Base-by-base conservation (phyloP, 192 early-diverging fungal species). In the Funneliformis geosporum region DNA sequence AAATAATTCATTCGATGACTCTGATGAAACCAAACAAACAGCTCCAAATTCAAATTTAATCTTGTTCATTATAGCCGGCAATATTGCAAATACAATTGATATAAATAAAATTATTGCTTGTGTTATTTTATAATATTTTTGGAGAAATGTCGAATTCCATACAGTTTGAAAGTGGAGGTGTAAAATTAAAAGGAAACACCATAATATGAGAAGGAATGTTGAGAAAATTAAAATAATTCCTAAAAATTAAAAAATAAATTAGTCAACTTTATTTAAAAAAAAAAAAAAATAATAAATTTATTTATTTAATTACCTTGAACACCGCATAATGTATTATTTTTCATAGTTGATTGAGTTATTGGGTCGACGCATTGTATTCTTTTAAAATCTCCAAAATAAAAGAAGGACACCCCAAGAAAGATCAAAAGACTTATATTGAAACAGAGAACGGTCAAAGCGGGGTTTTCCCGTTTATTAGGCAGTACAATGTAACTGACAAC, bases 81-180 rank as follows among this genome's bases (percentile, higher is more conserved):
- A 14, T 2, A 72, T 23, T 10, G 70, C 47, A 23, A 72, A 72
- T 0, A 23, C 7, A 12, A 27, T 0, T 47, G 70, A 11, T 27
- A 47, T 50, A 23, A 16, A 1, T 11, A 43, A 44, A 10, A 72
- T 9, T n/a, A 47, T 12, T 47, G 47, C 25, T 50, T 47, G 42
- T 23, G 27, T 10, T 16, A 27, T n/a, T 10, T 27, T 9, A 47
- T 72, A 42, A 72, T 28, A 47, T 47, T 25, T 44, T 46, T 33
- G 42, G 6, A 72, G 0, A 25, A 72, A 10, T 47, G 46, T 72
- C 14, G 70, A 72, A 27, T 42, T 23, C 70, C 70, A 72, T 25
- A 72, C 70, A 28, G 44, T 47, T 72, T 72, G 70, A 47, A 72
- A 46, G 14, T 72, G 70, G 6, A 72, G 44, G 27, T 72, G 44